Evolutionary conservation across 1,139 yeast genomes (phyloP).

Genomic region (Diutina neorugosa): DNA sequence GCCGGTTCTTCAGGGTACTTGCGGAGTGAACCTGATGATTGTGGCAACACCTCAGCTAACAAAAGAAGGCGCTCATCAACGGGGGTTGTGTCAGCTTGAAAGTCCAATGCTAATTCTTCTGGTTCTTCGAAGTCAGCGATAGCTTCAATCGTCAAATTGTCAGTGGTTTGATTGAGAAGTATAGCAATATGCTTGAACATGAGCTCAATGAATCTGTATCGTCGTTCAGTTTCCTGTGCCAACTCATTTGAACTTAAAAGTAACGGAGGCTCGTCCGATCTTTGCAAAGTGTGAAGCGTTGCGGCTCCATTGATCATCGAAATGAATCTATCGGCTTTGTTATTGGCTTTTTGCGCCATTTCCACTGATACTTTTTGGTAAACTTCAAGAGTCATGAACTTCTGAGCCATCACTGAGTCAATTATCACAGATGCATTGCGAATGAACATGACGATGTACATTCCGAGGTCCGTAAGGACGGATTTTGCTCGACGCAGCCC

Average conservation of each 20-base stretch:
- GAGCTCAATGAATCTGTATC: background rate
- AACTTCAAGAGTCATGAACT: background rate
- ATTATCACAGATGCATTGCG: conserved; percentile 8
- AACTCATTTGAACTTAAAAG: background rate
- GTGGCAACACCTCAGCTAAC: background rate
- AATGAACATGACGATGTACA: conserved; percentile 6
- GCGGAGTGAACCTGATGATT: background rate
- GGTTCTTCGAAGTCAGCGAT: background rate
- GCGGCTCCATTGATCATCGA: background rate
- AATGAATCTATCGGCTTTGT: no score
- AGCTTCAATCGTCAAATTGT: background rate
- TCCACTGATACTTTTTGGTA: background rate
- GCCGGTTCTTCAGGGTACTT: conserved; percentile 10
- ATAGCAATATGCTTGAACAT: background rate
- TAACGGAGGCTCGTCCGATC: no score
- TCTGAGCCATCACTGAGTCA: background rate
- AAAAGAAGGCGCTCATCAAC: background rate
- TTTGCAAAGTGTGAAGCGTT: background rate
- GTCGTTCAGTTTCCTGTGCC: background rate
- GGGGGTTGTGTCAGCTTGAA: background rate
- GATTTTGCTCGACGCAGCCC: conserved; percentile 5
- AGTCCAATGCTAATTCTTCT: background rate
- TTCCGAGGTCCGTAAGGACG: background rate
- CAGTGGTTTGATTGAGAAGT: background rate
- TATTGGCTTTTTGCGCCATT: background rate